Percentiles rank a stretch among this genome's conserved stretches.
phyloP scores from a whole-genome alignment of 2,329 filamentous ascomycete species.

The Exophiala aquamarina region DNA sequence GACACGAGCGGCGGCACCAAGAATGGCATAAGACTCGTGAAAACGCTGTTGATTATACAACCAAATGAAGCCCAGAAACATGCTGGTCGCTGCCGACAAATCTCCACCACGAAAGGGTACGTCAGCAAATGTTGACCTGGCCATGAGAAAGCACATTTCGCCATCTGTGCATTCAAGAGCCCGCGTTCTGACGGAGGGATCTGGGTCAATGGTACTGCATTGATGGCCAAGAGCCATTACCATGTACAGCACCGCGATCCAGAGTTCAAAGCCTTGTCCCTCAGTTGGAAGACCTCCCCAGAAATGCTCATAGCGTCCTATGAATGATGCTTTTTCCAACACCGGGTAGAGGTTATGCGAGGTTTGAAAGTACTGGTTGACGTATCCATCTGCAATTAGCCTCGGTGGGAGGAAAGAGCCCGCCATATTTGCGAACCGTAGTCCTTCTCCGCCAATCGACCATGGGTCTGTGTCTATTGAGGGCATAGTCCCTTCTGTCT shows the following conservation, averaged over 20 bases:
- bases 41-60: conserved; percentile 15
- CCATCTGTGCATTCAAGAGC: conserved; percentile 9
- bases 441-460: not conserved
- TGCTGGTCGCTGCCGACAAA: conserved; percentile 14
- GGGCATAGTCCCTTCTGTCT: not conserved
- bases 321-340: conserved; percentile 4
- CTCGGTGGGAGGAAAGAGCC: conserved; percentile 5
- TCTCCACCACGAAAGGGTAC: conserved; percentile 16
- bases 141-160: conserved; percentile 13
- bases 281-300: conserved; percentile 12
- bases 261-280: conserved; percentile 11
- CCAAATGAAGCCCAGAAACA: conserved; percentile 14
- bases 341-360: conserved; percentile 13
- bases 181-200: conserved; percentile 1
- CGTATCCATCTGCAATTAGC: conserved; percentile 8
- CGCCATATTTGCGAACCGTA: conserved; percentile 7
- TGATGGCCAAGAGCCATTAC: conserved; percentile 16
- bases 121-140: conserved; percentile 8
- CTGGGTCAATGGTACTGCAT: conserved; percentile 13
- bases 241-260: conserved; percentile 19
- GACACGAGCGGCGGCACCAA: conserved; percentile 9
- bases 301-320: conserved; percentile 7
- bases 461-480: not conserved
- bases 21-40: conserved; percentile 16
- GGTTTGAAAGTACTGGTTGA: conserved; percentile 12